Evolutionary conservation across 352 stramenopile species (phyloP), one percentile per base, ranked within the genome.

Genomic region (Globisporangium paddicum): DNA sequence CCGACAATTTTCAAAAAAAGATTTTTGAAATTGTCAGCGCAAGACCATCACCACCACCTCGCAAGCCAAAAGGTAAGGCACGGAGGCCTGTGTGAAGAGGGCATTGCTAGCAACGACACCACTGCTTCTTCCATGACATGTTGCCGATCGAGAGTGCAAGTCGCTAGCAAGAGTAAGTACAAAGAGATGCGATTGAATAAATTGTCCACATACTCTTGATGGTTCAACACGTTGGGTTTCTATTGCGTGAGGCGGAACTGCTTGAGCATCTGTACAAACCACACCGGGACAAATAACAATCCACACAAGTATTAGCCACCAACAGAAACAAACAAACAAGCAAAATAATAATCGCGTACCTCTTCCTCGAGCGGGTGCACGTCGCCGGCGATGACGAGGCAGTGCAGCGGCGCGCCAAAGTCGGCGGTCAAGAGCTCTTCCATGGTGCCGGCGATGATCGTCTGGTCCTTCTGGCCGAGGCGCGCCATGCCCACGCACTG

Each of bases 341-440:
- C 28, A 3, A 32, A 32, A 6, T 32, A 3, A 6, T 26, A 13
- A 13, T 21, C 14, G 25, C 97, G 67, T 55, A 98, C 83, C 62
- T 99, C 96, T 57, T 98, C 74, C 73, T 99, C 97, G 55, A 99
- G 81, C 34, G 96, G 89, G 67, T 99, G 97, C 23, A 98, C 84
- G 13, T 98, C 88, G 30, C 92, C 97, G 50, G 90, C 96, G 58
- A 99, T 96, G 26, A 98, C 95, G 38, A 99, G 72, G 42, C 88
- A 98, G 76, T 99, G 97, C 65, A 99, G 70, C 25, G 97, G 97
- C 30, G 67, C 78, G 46, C 97, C 96, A 76, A 99, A 98, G 75
- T 99, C 96, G 37, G 95, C 80, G 5, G 87, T 75, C 40, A 87
- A 70, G 34, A 99, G 75, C 71, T 99, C 88, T 58, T 97, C 73